Evolutionary conservation across 768 basidiomycete genomes (phyloP).

Genomic region (Leccinum truebloodii): DNA sequence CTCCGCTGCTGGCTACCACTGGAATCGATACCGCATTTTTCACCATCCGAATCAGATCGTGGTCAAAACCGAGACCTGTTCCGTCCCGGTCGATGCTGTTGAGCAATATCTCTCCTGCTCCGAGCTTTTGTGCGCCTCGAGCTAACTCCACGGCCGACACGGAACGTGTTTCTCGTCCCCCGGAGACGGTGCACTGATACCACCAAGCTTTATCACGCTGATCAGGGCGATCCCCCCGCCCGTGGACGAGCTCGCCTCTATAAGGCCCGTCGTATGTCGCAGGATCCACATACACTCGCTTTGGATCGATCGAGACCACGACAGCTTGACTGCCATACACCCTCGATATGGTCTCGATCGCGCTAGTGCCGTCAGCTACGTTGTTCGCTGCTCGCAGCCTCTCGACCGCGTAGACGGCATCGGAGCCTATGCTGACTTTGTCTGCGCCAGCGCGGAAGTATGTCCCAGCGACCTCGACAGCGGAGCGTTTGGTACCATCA

Average conservation of each 20-base stretch:
- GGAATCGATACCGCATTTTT: constrained; percentile 81
- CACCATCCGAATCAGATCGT: constrained; percentile 77
- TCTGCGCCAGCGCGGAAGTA: constrained; percentile 99
- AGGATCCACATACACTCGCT: constrained; percentile 75
- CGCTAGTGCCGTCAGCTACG: constrained; percentile 69
- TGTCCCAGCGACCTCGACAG: constrained; percentile 91
- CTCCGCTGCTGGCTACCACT: constrained; percentile 93
- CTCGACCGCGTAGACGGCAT: constrained; percentile 95
- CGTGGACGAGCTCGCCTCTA: constrained; percentile 57
- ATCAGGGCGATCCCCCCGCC: constrained; percentile 43
- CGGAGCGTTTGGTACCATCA: constrained; percentile 83
- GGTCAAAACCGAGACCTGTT: constrained; percentile 88
- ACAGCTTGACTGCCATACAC: constrained; percentile 96
- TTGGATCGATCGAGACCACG: constrained; percentile 96
- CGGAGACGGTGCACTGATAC: constrained; percentile 98
- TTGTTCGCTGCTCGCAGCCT: constrained; percentile 55
- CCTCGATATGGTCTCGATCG: constrained; percentile 89
- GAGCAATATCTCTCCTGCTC: constrained; percentile 92
- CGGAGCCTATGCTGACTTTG: constrained; percentile 97
- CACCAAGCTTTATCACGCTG: constrained; percentile 87
- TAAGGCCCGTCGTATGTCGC: constrained; percentile 67
- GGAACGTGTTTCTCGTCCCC: constrained; percentile 81
- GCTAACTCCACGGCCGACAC: constrained; percentile 92
- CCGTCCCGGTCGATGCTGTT: constrained; percentile 98
- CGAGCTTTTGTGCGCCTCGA: constrained; percentile 83